These are phyloP conservation scores for Pleomassaria siparia DNA, from an alignment of 2,329 filamentous ascomycete genomes.

Conservation along the genomic window DNA sequence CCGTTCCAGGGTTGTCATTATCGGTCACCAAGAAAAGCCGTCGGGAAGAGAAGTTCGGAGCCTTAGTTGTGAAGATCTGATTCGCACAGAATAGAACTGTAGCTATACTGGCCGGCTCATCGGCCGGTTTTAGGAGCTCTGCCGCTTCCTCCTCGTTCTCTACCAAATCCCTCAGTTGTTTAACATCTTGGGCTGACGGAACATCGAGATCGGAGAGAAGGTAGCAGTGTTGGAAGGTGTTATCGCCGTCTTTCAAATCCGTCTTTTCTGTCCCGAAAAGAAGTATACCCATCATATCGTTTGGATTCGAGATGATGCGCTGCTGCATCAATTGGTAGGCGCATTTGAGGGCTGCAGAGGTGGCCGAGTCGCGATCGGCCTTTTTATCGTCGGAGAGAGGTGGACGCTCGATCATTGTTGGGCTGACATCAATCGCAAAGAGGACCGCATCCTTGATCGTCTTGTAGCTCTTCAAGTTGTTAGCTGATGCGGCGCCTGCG, in stretches of 20 bases:
- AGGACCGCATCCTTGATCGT: slow-evolving; percentile 96
- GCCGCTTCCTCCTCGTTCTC: slow-evolving; percentile 75
- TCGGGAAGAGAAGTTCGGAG: slow-evolving; percentile 89
- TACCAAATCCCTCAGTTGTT: slow-evolving; percentile 71
- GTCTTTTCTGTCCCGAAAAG: slow-evolving; percentile 88
- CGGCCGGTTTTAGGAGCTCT: slow-evolving; percentile 68
- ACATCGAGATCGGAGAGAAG: slow-evolving; percentile 85
- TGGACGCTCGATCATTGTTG: slow-evolving; percentile 77
- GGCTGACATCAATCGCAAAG: slow-evolving; percentile 88
- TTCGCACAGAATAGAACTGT: slow-evolving; percentile 94
- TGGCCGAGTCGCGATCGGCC: slow-evolving; percentile 73
- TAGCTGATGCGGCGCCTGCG: slow-evolving; percentile 9
- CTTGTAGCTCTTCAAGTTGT: slow-evolving; percentile 68
- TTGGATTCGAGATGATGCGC: slow-evolving; percentile 94
- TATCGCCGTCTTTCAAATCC: slow-evolving; percentile 48
- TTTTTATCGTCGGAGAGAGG: slow-evolving; percentile 66
- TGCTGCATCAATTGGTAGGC: slow-evolving; percentile 97
- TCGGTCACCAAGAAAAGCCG: slow-evolving; percentile 96
- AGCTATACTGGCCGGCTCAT: slow-evolving; percentile 74
- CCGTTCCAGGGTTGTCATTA: slow-evolving; percentile 76
- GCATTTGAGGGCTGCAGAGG: slow-evolving; percentile 85
- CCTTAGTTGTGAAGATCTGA: slow-evolving; percentile 92
- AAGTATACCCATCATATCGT: slow-evolving; percentile 94
- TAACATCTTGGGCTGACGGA: slow-evolving; percentile 84
- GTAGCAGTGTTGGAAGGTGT: slow-evolving; percentile 85